Base-by-base conservation (phyloP, 768 basidiomycete species). In the Pulveroboletus sp. region DNA sequence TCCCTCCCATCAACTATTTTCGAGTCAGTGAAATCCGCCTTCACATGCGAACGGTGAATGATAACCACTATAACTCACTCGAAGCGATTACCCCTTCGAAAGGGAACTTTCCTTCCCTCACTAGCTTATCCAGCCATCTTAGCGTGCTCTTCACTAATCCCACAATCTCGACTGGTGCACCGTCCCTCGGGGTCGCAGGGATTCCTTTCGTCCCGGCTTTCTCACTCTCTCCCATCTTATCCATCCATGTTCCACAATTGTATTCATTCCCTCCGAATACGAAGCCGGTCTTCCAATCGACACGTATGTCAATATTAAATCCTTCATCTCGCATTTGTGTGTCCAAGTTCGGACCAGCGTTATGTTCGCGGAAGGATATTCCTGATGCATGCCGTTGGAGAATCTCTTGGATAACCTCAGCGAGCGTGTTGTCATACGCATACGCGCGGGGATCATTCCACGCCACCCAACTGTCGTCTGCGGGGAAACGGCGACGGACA, bases 221-320 rank as follows among this genome's bases (percentile, higher is more conserved):
- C 51, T 73, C 75, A 3, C 89, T 93, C 63, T 95, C 93, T 37
- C 96, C 96, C 92, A 94, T 94, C 78, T 95, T 95, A 73, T 95
- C 93, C 93, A 93, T 93, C 93, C 93, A 95, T 1, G 93, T 94
- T 11, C 93, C 93, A 63, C 93, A 94, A 59, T 95, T 95, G 60
- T 77, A 69, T 47, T 72, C 71, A 66, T 83, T 98, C 8, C 96
- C 96, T 23, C 96, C 96, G 51, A 82, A 75, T 57, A 95, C 81
- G 52, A 98, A 67, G 2, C 96, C 96, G 1, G 91, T 97, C 57
- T 78, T 75, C 96, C 96, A 99, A 67, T 99, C 93, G n/a, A 97
- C 93, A 22, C 81, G 70, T 55, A 98, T 87, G 61, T 91, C 81
- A 61, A 98, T 92, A 66, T 95, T 80, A 72, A 99, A 99, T 2